Evolutionary conservation across 192 early-diverging fungal genomes (phyloP).

Genomic region (Mortierella antarctica): DNA sequence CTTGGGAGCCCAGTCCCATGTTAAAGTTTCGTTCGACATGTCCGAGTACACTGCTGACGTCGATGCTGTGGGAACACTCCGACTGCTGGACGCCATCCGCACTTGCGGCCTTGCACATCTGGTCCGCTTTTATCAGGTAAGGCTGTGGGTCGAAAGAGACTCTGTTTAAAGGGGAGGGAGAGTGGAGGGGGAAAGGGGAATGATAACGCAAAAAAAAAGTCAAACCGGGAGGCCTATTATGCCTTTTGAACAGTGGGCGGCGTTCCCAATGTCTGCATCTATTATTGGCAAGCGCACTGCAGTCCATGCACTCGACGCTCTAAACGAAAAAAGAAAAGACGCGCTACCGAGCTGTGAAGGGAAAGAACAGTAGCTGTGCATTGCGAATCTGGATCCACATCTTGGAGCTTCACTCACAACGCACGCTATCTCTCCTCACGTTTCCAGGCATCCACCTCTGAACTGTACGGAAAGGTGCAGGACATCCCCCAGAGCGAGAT

Average conservation of each 20-base stretch:
- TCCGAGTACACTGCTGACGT: slow-evolving; percentile 84
- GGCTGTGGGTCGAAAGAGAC: not conserved
- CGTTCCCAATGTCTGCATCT: not conserved
- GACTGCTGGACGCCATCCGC: slow-evolving; percentile 82
- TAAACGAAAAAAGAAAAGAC: too few relatives aligned
- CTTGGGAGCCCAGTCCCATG: slow-evolving; percentile 81
- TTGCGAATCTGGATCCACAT: too few relatives aligned
- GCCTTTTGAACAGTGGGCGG: not conserved
- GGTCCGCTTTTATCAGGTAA: slow-evolving; percentile 70
- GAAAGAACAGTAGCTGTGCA: not conserved
- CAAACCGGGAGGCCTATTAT: too few relatives aligned
- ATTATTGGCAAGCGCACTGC: too few relatives aligned
- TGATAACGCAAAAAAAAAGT: not conserved
- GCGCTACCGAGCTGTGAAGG: too few relatives aligned
- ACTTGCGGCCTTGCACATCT: slow-evolving; percentile 74
- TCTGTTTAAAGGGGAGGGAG: not conserved
- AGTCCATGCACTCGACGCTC: too few relatives aligned
- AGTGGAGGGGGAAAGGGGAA: not conserved
- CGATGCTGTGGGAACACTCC: slow-evolving; percentile 81
- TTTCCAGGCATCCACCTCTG: slow-evolving; percentile 75
- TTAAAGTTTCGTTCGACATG: slow-evolving; percentile 81
- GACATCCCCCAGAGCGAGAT: slow-evolving; percentile 84
- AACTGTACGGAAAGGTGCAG: slow-evolving; percentile 81
- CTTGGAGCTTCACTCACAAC: too few relatives aligned
- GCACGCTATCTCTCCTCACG: not conserved